A percentile compares a stretch with the other conserved stretches of the same genome.
Conservation (phyloP, 2,329 filamentous ascomycete genomes). For the Pseudonectria buxi region DNA sequence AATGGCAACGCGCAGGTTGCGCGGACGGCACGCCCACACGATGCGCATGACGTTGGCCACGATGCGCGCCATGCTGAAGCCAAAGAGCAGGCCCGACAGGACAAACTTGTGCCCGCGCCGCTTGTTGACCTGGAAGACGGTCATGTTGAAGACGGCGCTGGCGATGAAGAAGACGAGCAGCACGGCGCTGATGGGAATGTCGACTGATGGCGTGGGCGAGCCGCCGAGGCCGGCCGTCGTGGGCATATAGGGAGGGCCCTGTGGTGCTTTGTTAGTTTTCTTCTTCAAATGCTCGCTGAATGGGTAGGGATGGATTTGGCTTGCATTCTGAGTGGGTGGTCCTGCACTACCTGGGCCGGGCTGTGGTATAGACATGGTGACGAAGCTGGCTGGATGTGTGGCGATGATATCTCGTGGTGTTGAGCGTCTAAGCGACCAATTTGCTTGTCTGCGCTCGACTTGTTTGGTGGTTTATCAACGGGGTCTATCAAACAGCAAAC, state of each 20-base stretch:
- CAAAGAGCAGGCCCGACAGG: slow-evolving; percentile 51
- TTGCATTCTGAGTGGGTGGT: too few species aligned
- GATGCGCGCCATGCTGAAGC: slow-evolving; percentile 50
- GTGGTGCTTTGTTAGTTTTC: slow-evolving; percentile 2
- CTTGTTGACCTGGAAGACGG: slow-evolving; percentile 46
- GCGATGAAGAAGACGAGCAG: slow-evolving; percentile 52
- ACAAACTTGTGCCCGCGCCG: slow-evolving; percentile 50
- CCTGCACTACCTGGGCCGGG: too few species aligned
- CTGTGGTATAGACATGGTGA: too few species aligned
- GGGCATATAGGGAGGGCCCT: slow-evolving; percentile 34
- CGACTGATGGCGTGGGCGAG: slow-evolving; percentile 47
- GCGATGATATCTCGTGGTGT: too few species aligned
- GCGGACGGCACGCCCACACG: slow-evolving; percentile 41
- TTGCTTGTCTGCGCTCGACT: too few species aligned
- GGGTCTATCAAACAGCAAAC: too few species aligned
- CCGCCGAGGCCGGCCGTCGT: slow-evolving; percentile 48
- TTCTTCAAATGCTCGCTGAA: too few species aligned
- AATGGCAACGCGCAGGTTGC: slow-evolving; percentile 38
- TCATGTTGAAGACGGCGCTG: slow-evolving; percentile 51
- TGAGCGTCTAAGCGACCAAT: too few species aligned
- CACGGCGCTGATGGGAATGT: slow-evolving; percentile 58
- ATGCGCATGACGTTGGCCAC: slow-evolving; percentile 46
- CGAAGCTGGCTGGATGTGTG: too few species aligned
- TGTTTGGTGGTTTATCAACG: too few species aligned
- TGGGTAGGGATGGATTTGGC: too few species aligned